phyloP scores from a whole-genome alignment of 139 green algal species.

The Chlorella sp. region DNA sequence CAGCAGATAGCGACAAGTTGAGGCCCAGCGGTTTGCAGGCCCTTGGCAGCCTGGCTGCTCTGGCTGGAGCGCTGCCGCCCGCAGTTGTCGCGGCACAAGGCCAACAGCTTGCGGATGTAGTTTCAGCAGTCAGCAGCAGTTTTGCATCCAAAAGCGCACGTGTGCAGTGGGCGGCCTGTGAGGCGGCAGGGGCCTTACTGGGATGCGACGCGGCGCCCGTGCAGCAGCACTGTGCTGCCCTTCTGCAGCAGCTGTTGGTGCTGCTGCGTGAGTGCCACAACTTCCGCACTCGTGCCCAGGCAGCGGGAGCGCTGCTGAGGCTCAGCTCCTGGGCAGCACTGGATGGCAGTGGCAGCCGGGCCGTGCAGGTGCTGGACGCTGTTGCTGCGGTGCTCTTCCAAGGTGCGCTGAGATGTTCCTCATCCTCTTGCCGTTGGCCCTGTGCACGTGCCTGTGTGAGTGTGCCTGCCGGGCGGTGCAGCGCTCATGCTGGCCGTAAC shows the following conservation, averaged over 20 bases:
- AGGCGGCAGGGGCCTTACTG: constrained; percentile 9
- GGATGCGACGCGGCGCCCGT: background rate
- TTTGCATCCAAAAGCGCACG: background rate
- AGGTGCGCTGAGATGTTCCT: background rate
- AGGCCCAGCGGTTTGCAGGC: constrained; percentile 64
- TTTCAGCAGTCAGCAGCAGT: background rate
- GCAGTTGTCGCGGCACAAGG: background rate
- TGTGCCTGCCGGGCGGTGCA: too few relatives aligned
- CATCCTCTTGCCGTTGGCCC: too few relatives aligned
- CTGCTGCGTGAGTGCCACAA: background rate
- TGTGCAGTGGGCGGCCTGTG: constrained; percentile 29
- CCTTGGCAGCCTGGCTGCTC: constrained; percentile 51
- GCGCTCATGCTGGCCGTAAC: too few relatives aligned
- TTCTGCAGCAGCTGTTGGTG: background rate
- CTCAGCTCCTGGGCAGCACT: background rate
- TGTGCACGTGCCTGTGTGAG: too few relatives aligned
- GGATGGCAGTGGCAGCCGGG: background rate
- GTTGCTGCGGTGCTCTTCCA: constrained; percentile 7
- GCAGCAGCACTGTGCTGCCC: background rate
- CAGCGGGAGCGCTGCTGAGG: background rate
- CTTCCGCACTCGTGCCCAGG: background rate
- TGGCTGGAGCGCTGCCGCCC: background rate
- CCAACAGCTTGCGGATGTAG: background rate
- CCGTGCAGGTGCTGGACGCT: background rate
- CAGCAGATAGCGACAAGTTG: constrained; percentile 66